These are phyloP conservation scores for Salisapilia sapeloensis DNA, from an alignment of 352 stramenopile genomes.

Conservation along the genomic window DNA sequence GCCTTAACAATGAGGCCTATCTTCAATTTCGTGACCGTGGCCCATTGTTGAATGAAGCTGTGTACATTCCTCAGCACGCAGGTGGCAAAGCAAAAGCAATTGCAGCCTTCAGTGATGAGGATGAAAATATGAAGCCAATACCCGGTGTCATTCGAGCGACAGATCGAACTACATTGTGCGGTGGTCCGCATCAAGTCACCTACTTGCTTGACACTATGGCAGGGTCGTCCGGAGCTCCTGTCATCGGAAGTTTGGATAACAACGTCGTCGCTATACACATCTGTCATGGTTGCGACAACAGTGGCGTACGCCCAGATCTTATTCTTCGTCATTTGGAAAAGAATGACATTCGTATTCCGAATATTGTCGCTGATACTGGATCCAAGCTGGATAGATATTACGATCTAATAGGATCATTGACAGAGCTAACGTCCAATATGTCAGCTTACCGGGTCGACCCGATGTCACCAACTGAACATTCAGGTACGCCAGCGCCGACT, in stretches of 20 bases:
- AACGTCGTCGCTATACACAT: slow-evolving; percentile 12
- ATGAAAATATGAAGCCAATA: not conserved
- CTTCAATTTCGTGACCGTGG: slow-evolving; percentile 7
- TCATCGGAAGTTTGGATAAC: slow-evolving; percentile 6
- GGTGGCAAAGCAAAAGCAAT: slow-evolving; percentile 7
- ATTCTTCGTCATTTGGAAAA: too few species aligned
- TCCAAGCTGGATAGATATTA: too few species aligned
- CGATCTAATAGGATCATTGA: too few species aligned
- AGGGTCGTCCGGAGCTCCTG: slow-evolving; percentile 7
- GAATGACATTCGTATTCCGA: too few species aligned
- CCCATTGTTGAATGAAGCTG: slow-evolving; percentile 6
- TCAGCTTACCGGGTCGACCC: too few species aligned
- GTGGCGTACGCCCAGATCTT: too few species aligned
- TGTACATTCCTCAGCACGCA: slow-evolving; percentile 9
- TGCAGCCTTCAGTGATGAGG: slow-evolving; percentile 6
- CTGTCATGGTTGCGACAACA: slow-evolving; percentile 14
- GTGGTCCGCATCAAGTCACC: slow-evolving; percentile 11
- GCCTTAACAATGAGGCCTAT: slow-evolving; percentile 9
- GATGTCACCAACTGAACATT: too few species aligned
- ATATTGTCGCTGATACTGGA: too few species aligned
- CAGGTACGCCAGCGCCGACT: too few species aligned
- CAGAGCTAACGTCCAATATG: too few species aligned
- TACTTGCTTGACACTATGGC: slow-evolving; percentile 14
- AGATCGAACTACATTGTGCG: slow-evolving; percentile 1
- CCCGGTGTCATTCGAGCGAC: slow-evolving; percentile 2